Evolutionary conservation across 805 yeast species (phyloP).

Genomic region (Komagataella kurtzmanii): DNA sequence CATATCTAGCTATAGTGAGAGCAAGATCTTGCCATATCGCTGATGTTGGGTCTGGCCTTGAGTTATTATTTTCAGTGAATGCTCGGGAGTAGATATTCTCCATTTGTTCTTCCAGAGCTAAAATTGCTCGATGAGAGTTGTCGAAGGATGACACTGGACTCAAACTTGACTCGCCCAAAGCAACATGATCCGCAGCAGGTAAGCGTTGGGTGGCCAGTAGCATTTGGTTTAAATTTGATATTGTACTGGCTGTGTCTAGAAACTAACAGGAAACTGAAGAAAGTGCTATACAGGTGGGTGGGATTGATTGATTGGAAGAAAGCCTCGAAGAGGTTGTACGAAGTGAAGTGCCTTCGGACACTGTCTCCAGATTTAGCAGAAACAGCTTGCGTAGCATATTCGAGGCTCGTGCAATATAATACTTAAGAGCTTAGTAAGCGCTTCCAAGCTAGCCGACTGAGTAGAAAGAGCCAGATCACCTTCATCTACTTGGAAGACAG

Average conservation of each 20-base stretch:
- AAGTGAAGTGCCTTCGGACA: no score
- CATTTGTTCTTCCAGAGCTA: neutral
- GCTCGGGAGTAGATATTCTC: neutral
- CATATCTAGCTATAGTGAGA: neutral
- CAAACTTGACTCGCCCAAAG: neutral
- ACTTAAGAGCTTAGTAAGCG: no score
- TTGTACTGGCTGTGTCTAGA: neutral
- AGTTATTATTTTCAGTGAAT: neutral
- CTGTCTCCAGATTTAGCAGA: no score
- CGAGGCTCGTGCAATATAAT: no score
- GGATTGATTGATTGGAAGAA: neutral
- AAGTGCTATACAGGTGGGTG: neutral
- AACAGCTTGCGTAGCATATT: no score
- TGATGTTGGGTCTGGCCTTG: neutral
- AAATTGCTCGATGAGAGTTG: neutral
- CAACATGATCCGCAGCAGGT: neutral
- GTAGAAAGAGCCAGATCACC: no score
- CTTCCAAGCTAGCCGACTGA: no score
- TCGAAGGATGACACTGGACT: neutral
- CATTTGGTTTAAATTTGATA: neutral
- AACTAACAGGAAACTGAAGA: neutral
- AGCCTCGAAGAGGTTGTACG: neutral
- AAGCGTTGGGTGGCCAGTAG: neutral
- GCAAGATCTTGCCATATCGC: neutral
- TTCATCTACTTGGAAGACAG: no score